Percentiles rank a stretch among this genome's conserved stretches.
These are phyloP conservation scores for Pseudocercospora ulei DNA, from an alignment of 2,329 filamentous ascomycete genomes.

Conservation along the genomic window DNA sequence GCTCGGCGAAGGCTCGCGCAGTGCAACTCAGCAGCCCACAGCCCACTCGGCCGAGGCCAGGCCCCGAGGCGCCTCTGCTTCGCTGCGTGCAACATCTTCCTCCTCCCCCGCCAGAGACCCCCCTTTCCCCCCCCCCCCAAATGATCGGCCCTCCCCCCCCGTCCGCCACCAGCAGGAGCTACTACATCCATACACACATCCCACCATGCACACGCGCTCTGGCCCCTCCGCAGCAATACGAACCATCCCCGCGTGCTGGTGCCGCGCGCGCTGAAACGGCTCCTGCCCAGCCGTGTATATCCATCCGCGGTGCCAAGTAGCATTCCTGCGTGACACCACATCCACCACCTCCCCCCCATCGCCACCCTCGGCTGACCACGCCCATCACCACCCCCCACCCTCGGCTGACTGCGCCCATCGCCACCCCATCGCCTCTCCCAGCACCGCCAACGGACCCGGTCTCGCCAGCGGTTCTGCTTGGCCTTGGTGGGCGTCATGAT, in stretches of 20 bases:
- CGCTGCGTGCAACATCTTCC: no score
- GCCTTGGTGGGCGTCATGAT: slow-evolving; percentile 27
- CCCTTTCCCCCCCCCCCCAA: no score
- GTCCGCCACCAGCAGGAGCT: neutral
- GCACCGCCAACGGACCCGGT: no score
- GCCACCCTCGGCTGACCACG: slow-evolving; percentile 1
- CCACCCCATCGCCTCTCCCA: slow-evolving; percentile 2
- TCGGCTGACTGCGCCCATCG: slow-evolving; percentile 5
- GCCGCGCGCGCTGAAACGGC: slow-evolving; percentile 6
- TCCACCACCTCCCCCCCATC: neutral
- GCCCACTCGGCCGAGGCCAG: no score
- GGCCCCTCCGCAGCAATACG: slow-evolving; percentile 15
- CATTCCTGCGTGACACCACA: neutral
- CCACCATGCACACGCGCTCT: slow-evolving; percentile 17
- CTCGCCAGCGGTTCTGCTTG: slow-evolving; percentile 17
- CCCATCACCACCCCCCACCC: neutral
- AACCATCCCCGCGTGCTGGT: slow-evolving; percentile 16
- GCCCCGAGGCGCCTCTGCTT: neutral
- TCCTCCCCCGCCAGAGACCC: no score
- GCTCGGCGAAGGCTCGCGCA: no score
- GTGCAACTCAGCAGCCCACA: no score
- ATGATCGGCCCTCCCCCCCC: neutral
- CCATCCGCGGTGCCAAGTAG: neutral
- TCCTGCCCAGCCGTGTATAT: slow-evolving; percentile 2
- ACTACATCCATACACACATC: slow-evolving; percentile 18